These are phyloP conservation scores for Wallacemonas sp. DNA, from an alignment of 208 protist genomes.

Conservation along the genomic window DNA sequence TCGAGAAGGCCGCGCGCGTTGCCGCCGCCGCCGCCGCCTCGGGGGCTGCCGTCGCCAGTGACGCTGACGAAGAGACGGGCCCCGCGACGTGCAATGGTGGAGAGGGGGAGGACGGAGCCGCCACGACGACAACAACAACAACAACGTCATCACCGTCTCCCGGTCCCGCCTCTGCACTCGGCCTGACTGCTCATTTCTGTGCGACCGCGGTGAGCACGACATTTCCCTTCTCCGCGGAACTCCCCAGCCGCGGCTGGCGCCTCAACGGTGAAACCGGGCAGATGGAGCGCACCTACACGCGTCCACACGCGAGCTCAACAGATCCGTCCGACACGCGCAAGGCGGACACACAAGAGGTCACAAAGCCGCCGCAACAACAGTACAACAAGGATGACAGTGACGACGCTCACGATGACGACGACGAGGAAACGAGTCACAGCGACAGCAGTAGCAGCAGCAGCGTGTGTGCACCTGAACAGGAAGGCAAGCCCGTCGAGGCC, in stretches of 20 bases:
- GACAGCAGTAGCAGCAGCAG: no score
- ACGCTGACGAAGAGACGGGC: no score
- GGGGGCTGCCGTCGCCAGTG: neutral
- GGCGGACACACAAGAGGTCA: no score
- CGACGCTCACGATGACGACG: neutral
- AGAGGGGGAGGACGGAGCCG: neutral
- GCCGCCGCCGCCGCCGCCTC: constrained; percentile 20
- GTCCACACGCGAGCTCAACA: neutral
- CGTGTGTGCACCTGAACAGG: no score
- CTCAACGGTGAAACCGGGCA: neutral
- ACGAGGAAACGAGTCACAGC: constrained; percentile 5
- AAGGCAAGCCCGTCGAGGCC: no score
- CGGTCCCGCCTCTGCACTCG: neutral
- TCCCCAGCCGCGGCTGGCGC: constrained; percentile 77
- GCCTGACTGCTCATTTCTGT: neutral
- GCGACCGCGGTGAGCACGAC: neutral
- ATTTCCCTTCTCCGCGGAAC: constrained; percentile 75
- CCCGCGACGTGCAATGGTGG: neutral
- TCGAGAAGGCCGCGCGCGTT: neutral
- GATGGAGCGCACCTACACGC: neutral
- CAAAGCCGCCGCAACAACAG: neutral
- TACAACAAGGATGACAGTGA: neutral
- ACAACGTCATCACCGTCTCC: neutral
- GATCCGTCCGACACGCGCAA: no score
- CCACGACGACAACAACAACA: neutral